Base-by-base conservation (phyloP, 257 asterid genomes). In the Parsonsia alboflavescens region DNA sequence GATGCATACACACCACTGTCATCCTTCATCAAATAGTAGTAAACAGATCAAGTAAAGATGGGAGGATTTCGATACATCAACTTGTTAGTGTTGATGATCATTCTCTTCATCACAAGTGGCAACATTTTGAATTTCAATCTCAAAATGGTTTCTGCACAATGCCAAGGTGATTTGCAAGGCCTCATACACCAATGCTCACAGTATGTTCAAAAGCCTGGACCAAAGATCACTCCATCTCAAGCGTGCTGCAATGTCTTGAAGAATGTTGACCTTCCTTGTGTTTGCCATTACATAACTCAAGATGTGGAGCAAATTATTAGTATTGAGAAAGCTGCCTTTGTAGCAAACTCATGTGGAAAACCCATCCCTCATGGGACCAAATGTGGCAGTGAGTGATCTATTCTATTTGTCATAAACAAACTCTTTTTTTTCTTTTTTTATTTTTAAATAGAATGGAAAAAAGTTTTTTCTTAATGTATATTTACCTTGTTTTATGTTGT, bases 111-210 rank as follows among this genome's bases (percentile, higher is more conserved):
- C 15, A 5, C 41, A 28, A 33, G 46, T 26, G 0, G 12, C 16
- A 54, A 19, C 6, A 15, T 67, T 17, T 11, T 72, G 8, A 5
- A 78, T n/a, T 78, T 59, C 76, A 61, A 75, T 49, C 58, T 50
- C 53, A 78, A 64, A 67, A 16, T 64, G 21, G 89, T 73, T 10
- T 76, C 77, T 19, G 92, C 86, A 10, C 91, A 90, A 78, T 90
- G 96, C 75, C 80, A 75, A 74, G 96, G 95, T 3, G 81, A 89
- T 42, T 67, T 90, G 36, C 81, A 81, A 64, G 92, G 91, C 1
- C 91, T 88, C 0, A 59, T 89, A 0, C 79, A 85, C 28, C 81
- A 85, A 62, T 90, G 95, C 68, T 82, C 91, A 1, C 79, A 52
- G 64, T 90, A 71, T 42, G 96, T 90, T 11, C 87, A 83, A 21